A percentile compares a stretch with the other conserved stretches of the same genome.
These are phyloP conservation scores for Phytophthora kernoviae DNA, from an alignment of 352 stramenopile species.

Conservation along the genomic window DNA sequence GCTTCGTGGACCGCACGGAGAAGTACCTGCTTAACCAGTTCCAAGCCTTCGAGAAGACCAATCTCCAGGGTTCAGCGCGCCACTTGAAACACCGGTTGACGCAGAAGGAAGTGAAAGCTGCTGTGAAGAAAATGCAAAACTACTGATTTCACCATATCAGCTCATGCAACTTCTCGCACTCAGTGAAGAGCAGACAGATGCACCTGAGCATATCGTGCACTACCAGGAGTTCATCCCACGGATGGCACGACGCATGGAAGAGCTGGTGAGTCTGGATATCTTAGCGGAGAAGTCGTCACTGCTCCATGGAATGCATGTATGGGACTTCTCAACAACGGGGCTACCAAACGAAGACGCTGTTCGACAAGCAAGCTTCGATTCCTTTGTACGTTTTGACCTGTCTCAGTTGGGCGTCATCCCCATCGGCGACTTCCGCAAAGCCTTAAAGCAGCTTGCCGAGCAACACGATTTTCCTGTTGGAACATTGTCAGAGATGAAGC, in stretches of 20 bases:
- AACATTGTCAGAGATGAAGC: constrained; percentile 20
- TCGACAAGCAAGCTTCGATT: constrained; percentile 30
- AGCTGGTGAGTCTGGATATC: constrained; percentile 36
- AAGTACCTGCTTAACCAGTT: constrained; percentile 61
- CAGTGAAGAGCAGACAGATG: constrained; percentile 19
- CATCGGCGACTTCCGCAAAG: constrained; percentile 39
- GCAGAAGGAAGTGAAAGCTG: constrained; percentile 47
- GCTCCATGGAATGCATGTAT: constrained; percentile 26
- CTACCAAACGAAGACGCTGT: constrained; percentile 39
- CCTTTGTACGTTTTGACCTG: constrained; percentile 44
- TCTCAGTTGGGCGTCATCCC: constrained; percentile 40
- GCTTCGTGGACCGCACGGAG: constrained; percentile 43
- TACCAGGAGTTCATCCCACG: constrained; percentile 46
- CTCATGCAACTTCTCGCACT: constrained; percentile 43
- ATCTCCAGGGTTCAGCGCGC: constrained; percentile 46
- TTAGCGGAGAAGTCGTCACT: constrained; percentile 33
- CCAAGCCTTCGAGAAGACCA: constrained; percentile 49
- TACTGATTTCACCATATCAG: constrained; percentile 60
- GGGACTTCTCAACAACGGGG: constrained; percentile 12
- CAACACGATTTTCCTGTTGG: constrained; percentile 30
- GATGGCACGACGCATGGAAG: constrained; percentile 31
- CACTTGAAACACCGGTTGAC: constrained; percentile 56
- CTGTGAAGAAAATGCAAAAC: constrained; percentile 55
- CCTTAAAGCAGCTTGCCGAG: constrained; percentile 26
- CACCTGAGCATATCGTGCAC: constrained; percentile 40